phyloP scores from a whole-genome alignment of 2,329 filamentous ascomycete genomes.

The Zasmidium cellare region DNA sequence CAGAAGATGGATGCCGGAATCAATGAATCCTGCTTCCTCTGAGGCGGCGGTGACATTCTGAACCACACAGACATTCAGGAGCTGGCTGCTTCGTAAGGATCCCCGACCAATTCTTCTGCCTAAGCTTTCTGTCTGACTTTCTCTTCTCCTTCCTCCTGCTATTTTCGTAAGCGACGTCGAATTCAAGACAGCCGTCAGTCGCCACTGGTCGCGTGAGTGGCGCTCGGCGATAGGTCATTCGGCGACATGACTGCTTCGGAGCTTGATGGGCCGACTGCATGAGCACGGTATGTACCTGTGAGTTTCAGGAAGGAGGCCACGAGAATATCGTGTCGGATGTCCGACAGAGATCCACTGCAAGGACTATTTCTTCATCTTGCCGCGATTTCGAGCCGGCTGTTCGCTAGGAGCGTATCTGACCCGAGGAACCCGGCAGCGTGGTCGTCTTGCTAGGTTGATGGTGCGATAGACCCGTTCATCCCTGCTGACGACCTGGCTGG shows the following conservation, averaged over 20 bases:
- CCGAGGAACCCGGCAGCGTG: not conserved
- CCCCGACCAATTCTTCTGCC: no score
- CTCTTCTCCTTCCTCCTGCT: no score
- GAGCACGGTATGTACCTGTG: not conserved
- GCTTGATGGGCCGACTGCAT: not conserved
- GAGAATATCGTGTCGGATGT: not conserved
- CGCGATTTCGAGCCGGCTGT: not conserved
- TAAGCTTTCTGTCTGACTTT: no score
- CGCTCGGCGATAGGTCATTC: not conserved
- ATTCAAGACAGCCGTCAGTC: no score
- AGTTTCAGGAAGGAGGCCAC: not conserved
- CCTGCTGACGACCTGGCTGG: not conserved
- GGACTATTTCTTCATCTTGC: not conserved
- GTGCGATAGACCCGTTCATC: not conserved
- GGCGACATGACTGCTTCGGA: not conserved
- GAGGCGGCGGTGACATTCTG: no score
- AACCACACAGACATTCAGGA: no score
- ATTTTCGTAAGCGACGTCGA: no score
- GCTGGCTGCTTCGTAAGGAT: no score
- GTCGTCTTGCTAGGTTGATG: not conserved
- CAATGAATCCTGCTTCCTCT: no score
- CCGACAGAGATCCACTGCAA: not conserved
- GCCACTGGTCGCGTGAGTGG: no score
- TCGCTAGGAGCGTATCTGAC: not conserved
- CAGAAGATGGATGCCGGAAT: no score